These are phyloP conservation scores for Acanthamoeba triangularis DNA, from an alignment of 208 protist species.

Conservation along the genomic window DNA sequence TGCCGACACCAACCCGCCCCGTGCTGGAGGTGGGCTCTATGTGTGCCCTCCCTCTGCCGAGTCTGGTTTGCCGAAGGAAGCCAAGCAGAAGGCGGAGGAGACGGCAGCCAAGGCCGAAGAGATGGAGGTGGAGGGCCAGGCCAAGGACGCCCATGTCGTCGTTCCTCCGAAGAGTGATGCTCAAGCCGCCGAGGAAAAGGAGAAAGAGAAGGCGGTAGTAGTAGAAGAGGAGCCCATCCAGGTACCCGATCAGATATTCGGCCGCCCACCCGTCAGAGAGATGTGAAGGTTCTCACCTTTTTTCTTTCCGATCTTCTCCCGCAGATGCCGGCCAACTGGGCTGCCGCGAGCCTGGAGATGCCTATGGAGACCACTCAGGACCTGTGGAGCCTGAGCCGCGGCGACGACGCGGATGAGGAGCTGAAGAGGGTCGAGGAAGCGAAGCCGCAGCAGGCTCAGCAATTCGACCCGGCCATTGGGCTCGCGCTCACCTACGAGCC, in stretches of 20 bases:
- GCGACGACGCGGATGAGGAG: neutral
- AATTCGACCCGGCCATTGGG: neutral
- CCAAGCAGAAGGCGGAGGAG: neutral
- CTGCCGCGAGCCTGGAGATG: slow-evolving; percentile 4
- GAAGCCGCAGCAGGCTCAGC: neutral
- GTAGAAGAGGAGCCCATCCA: neutral
- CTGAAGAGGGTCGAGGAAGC: neutral
- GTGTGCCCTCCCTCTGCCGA: neutral
- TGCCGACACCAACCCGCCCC: neutral
- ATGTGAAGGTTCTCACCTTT: too few relatives aligned
- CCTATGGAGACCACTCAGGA: slow-evolving; percentile 59
- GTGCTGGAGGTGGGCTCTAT: neutral
- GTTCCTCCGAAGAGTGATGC: too few relatives aligned
- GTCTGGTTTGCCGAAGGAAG: neutral
- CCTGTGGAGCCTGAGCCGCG: slow-evolving; percentile 20
- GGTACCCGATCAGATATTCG: too few relatives aligned
- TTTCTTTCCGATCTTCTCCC: too few relatives aligned
- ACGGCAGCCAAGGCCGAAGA: too few relatives aligned
- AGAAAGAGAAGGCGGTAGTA: neutral
- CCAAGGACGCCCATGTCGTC: too few relatives aligned
- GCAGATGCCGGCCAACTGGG: neutral
- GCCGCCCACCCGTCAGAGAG: too few relatives aligned
- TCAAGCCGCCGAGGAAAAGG: neutral
- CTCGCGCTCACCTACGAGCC: slow-evolving; percentile 14
- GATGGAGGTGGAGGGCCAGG: too few relatives aligned